phyloP scores from a whole-genome alignment of 352 stramenopile genomes.

The Phytophthora pisi region DNA sequence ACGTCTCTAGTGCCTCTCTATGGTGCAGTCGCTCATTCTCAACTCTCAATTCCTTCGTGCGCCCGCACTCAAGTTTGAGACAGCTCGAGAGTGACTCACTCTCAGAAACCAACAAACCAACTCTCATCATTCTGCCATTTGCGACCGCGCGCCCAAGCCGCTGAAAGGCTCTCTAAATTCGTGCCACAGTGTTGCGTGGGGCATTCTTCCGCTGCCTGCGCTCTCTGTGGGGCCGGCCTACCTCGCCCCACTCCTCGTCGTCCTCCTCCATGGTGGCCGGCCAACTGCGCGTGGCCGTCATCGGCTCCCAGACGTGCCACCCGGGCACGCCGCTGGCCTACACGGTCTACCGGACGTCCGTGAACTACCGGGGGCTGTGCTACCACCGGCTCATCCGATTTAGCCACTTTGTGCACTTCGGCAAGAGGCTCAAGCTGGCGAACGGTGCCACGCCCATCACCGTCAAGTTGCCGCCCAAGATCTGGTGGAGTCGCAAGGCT shows the following conservation, averaged over 20 bases:
- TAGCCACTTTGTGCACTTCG: slow-evolving; percentile 63
- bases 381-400: slow-evolving; percentile 77
- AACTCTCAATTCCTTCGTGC: slow-evolving; percentile 9
- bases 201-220: slow-evolving; percentile 27
- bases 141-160: slow-evolving; percentile 14
- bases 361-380: slow-evolving; percentile 68
- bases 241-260: slow-evolving; percentile 7
- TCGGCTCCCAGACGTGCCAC: slow-evolving; percentile 61
- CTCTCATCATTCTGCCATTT: slow-evolving; percentile 34
- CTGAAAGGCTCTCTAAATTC: slow-evolving; percentile 1
- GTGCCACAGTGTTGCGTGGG: slow-evolving; percentile 16
- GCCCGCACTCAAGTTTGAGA: slow-evolving; percentile 1
- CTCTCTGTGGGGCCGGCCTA: slow-evolving; percentile 5
- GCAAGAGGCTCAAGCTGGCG: slow-evolving; percentile 49
- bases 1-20: slow-evolving; percentile 16
- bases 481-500: slow-evolving; percentile 62
- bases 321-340: slow-evolving; percentile 47
- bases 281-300: slow-evolving; percentile 67
- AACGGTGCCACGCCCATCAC: slow-evolving; percentile 17
- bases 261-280: slow-evolving; percentile 23
- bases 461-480: slow-evolving; percentile 52
- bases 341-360: slow-evolving; percentile 76
- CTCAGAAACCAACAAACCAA: too few relatives aligned
- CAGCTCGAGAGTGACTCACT: background rate
- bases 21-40: slow-evolving; percentile 9